These are phyloP conservation scores for Arthrobotrys pseudoclavata DNA, from an alignment of 2,329 filamentous ascomycete species.

Conservation along the genomic window DNA sequence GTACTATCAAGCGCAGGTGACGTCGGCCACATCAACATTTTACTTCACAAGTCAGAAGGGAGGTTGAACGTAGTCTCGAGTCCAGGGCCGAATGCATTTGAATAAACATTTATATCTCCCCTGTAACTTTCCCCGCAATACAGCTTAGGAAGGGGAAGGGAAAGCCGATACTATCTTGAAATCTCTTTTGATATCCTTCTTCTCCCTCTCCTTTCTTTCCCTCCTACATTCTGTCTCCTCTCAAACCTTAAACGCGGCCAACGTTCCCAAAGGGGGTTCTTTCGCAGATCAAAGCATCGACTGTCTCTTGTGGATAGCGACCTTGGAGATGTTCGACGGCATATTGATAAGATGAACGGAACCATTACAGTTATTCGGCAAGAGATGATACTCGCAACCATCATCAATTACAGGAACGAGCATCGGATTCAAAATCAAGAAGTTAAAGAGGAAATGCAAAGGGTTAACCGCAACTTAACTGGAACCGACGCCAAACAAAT, in stretches of 20 bases:
- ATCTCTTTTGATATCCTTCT: neutral
- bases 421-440: neutral
- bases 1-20: no score
- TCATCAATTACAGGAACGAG: conserved; percentile 7
- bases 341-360: conserved; percentile 6
- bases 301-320: conserved; percentile 15
- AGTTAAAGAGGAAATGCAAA: conserved; percentile 13
- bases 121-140: no score
- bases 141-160: neutral
- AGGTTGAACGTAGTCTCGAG: no score
- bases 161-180: neutral
- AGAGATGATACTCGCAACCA: conserved; percentile 15
- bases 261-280: conserved; percentile 10
- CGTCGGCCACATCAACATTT: no score
- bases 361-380: conserved; percentile 16
- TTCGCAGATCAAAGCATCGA: conserved; percentile 20
- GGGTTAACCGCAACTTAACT: conserved; percentile 17
- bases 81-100: no score
- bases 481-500: conserved; percentile 38
- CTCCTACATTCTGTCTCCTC: neutral
- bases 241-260: no score
- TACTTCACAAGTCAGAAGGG: no score
- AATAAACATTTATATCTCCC: no score
- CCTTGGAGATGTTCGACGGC: neutral
- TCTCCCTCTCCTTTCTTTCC: neutral